Evolutionary conservation across 306 rosid species (phyloP).

Genomic region (Coriaria nepalensis): DNA sequence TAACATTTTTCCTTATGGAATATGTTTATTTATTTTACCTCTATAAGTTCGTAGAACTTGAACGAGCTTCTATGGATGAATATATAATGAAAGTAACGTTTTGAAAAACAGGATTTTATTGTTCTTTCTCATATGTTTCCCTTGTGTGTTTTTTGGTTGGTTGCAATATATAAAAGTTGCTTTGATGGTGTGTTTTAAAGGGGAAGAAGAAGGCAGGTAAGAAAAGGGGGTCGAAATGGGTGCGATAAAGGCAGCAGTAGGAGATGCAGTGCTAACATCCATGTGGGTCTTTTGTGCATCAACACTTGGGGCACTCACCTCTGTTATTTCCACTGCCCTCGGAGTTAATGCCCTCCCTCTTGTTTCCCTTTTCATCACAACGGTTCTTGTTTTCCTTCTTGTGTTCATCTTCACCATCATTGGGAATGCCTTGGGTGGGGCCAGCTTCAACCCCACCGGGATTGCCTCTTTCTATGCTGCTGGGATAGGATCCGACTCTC

Average conservation of each 20-base stretch:
- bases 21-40: too few species aligned
- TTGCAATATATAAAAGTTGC: too few species aligned
- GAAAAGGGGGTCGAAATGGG: slow-evolving; percentile 14
- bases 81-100: too few species aligned
- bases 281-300: slow-evolving; percentile 70
- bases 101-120: too few species aligned
- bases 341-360: slow-evolving; percentile 34
- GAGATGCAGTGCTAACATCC: slow-evolving; percentile 52
- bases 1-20: too few species aligned
- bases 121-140: too few species aligned
- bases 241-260: slow-evolving; percentile 49
- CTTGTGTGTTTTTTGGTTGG: too few species aligned
- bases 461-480: slow-evolving; percentile 67
- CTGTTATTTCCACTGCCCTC: slow-evolving; percentile 19
- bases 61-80: too few species aligned
- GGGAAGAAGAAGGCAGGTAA: too few species aligned
- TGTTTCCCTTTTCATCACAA: slow-evolving; percentile 46
- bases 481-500: slow-evolving; percentile 58
- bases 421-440: slow-evolving; percentile 63
- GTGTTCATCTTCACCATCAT: slow-evolving; percentile 42
- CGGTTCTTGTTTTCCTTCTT: slow-evolving; percentile 40
- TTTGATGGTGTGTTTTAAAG: too few species aligned
- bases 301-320: slow-evolving; percentile 37
- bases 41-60: too few species aligned
- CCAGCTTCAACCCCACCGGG: slow-evolving; percentile 85